Evolutionary conservation across 108 stramenopile species (phyloP).

Genomic region (Stephanodiscus triporus): DNA sequence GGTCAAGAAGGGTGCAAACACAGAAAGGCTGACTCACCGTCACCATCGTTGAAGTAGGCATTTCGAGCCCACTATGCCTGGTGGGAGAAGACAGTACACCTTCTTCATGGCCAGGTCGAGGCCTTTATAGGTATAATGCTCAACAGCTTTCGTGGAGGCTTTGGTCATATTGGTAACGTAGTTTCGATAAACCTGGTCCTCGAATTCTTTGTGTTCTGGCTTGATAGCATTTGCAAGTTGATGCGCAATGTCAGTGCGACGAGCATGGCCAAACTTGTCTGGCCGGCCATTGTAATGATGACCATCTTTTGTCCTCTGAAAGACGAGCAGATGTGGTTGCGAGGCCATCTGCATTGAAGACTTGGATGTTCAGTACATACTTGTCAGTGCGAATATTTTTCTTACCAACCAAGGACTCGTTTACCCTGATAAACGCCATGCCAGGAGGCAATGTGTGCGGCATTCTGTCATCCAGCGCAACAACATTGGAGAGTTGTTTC

Average conservation of each 20-base stretch:
- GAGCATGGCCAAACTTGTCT: neutral
- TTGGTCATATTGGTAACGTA: neutral
- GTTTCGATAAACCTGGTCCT: neutral
- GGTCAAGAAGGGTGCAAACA: too few relatives aligned
- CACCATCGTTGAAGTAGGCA: neutral
- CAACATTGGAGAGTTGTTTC: too few relatives aligned
- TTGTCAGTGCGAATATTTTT: neutral
- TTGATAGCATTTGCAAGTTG: too few relatives aligned
- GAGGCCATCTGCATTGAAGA: neutral
- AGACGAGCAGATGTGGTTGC: neutral
- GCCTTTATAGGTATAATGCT: neutral
- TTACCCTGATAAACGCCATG: neutral
- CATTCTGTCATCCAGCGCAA: too few relatives aligned
- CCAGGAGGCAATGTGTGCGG: neutral
- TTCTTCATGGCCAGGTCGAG: neutral
- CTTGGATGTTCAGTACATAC: neutral
- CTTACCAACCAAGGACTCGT: neutral
- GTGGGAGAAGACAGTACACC: neutral
- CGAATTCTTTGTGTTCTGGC: neutral
- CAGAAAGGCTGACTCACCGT: too few relatives aligned
- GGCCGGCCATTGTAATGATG: neutral
- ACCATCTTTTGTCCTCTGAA: neutral
- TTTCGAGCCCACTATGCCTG: neutral
- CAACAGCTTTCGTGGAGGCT: neutral
- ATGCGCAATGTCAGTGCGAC: too few relatives aligned